Conservation (phyloP, 2,329 filamentous ascomycete species). For the Monosporascus sp. region DNA sequence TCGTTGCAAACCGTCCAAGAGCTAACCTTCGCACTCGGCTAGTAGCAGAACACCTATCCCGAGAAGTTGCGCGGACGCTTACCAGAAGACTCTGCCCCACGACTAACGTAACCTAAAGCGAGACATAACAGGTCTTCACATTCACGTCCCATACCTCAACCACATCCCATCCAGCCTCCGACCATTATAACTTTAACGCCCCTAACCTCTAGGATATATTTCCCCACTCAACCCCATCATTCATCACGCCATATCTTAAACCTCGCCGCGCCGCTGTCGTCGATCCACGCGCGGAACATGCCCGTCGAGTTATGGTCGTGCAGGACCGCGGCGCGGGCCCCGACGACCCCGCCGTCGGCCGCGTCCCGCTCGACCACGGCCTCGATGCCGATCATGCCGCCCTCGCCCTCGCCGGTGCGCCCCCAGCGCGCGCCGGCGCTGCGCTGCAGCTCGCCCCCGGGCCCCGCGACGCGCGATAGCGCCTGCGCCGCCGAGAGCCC, state of each 20-base stretch:
- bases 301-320: slow-evolving; percentile 82
- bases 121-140: neutral
- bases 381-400: slow-evolving; percentile 81
- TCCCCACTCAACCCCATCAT: neutral
- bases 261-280: slow-evolving; percentile 51
- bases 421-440: slow-evolving; percentile 72
- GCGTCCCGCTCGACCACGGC: slow-evolving; percentile 41
- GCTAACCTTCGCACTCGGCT: too few species aligned
- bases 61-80: too few species aligned
- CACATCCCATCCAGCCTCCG: neutral
- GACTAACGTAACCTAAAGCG: neutral
- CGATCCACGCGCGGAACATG: slow-evolving; percentile 78
- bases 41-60: too few species aligned
- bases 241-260: slow-evolving; percentile 51
- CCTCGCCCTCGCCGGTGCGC: slow-evolving; percentile 71
- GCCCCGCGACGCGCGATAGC: slow-evolving; percentile 61
- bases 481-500: slow-evolving; percentile 49
- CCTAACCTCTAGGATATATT: neutral
- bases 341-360: slow-evolving; percentile 35
- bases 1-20: too few species aligned
- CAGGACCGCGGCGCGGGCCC: slow-evolving; percentile 49
- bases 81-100: too few species aligned
- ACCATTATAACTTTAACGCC: neutral
- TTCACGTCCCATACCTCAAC: neutral
- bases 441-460: slow-evolving; percentile 64